These are phyloP conservation scores for Fusarium luffae DNA, from an alignment of 2,329 filamentous ascomycete species.

Conservation along the genomic window DNA sequence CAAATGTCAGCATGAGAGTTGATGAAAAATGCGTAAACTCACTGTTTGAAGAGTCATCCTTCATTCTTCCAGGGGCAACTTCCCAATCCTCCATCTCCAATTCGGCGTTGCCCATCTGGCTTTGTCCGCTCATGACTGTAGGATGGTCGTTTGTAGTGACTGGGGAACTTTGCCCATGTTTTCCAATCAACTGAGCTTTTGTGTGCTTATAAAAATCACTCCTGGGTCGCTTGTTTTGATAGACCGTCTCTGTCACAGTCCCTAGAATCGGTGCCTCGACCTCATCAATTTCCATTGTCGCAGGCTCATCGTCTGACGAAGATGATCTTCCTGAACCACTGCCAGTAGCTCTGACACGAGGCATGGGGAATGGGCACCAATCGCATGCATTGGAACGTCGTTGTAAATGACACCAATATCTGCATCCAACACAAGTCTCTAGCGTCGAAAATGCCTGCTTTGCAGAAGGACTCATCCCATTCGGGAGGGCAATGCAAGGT, in stretches of 20 bases:
- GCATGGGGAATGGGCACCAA: slow-evolving; percentile 25
- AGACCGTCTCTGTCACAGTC: background rate
- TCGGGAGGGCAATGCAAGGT: slow-evolving; percentile 46
- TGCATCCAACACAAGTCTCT: slow-evolving; percentile 48
- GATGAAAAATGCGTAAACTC: slow-evolving; percentile 37
- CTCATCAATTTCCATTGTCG: slow-evolving; percentile 21
- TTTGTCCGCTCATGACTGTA: background rate
- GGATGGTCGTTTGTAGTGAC: no score
- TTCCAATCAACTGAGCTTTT: background rate
- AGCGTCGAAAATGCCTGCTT: slow-evolving; percentile 36
- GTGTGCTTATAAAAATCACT: background rate
- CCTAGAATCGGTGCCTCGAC: background rate
- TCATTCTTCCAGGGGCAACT: slow-evolving; percentile 56
- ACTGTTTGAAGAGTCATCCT: slow-evolving; percentile 51
- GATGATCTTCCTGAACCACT: slow-evolving; percentile 2
- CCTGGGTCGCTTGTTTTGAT: background rate
- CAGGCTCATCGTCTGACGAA: background rate
- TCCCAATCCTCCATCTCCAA: slow-evolving; percentile 59
- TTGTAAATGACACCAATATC: slow-evolving; percentile 45
- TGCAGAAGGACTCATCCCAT: slow-evolving; percentile 25
- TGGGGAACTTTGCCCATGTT: no score
- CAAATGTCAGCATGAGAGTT: background rate
- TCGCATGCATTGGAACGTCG: slow-evolving; percentile 45
- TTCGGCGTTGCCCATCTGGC: slow-evolving; percentile 19
- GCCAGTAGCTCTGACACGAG: background rate